A percentile compares a stretch with the other conserved stretches of the same genome.
These are phyloP conservation scores for Pyrenophora seminiperda DNA, from an alignment of 2,329 filamentous ascomycete genomes.

Conservation along the genomic window DNA sequence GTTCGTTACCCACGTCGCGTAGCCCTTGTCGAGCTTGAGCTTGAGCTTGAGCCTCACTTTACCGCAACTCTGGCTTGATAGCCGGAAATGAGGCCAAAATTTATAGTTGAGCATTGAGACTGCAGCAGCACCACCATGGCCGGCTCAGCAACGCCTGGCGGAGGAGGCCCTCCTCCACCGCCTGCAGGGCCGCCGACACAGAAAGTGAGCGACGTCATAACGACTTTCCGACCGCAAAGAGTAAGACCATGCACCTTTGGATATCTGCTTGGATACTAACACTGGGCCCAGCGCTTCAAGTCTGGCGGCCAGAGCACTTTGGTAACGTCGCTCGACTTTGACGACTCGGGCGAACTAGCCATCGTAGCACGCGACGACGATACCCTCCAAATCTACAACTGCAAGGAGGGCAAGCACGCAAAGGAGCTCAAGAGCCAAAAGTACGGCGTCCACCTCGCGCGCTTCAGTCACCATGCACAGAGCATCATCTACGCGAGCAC, in stretches of 20 bases:
- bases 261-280: constrained; percentile 16
- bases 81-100: constrained; percentile 4
- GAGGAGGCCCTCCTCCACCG: constrained; percentile 33
- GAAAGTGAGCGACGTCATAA: constrained; percentile 78
- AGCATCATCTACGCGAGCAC: constrained; percentile 96
- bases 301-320: constrained; percentile 58
- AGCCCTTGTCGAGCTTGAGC: constrained; percentile 8
- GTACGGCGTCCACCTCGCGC: constrained; percentile 91
- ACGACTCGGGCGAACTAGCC: constrained; percentile 89
- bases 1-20: constrained; percentile 13
- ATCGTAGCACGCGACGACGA: constrained; percentile 93
- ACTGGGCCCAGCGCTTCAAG: constrained; percentile 51
- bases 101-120: constrained; percentile 10
- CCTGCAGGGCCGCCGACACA: constrained; percentile 47
- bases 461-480: constrained; percentile 89
- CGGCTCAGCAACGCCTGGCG: constrained; percentile 41
- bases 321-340: constrained; percentile 92
- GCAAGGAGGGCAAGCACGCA: constrained; percentile 84
- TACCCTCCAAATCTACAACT: constrained; percentile 93
- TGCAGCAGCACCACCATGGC: constrained; percentile 33
- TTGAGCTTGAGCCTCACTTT: too few relatives aligned
- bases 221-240: constrained; percentile 78
- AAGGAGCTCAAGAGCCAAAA: constrained; percentile 94
- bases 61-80: too few relatives aligned
- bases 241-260: constrained; percentile 52